Evolutionary conservation across 1,139 yeast species (phyloP).

Genomic region (Geotrichum citri-aurantii): DNA sequence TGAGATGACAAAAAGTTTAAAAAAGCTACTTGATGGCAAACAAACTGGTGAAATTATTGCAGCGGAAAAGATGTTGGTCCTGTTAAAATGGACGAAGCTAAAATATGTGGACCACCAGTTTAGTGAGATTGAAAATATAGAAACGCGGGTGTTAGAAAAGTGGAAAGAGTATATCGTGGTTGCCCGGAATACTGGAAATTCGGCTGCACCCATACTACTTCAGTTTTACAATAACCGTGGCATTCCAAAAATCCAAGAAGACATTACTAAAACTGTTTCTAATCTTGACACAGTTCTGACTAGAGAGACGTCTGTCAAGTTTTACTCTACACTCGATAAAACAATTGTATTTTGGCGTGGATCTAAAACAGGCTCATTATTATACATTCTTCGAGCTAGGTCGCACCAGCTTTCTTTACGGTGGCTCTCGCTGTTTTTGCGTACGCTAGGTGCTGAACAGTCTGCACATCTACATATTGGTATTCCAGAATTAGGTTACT

Average conservation of each 20-base stretch:
- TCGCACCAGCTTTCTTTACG: conserved; percentile 45
- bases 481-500: conserved; percentile 49
- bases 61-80: conserved; percentile 59
- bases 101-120: conserved; percentile 32
- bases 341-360: conserved; percentile 50
- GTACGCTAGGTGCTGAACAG: conserved; percentile 37
- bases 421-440: conserved; percentile 59
- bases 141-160: conserved; percentile 54
- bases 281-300: conserved; percentile 25
- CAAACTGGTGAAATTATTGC: conserved; percentile 57
- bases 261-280: conserved; percentile 30
- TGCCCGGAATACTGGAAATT: conserved; percentile 51
- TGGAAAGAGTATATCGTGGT: conserved; percentile 75
- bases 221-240: conserved; percentile 55
- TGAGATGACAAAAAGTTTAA: conserved; percentile 1
- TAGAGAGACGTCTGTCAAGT: conserved; percentile 39
- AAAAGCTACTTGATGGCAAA: conserved; percentile 17
- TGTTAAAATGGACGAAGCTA: conserved; percentile 43
- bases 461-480: conserved; percentile 35
- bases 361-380: conserved; percentile 28
- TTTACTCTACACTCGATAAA: conserved; percentile 66
- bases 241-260: conserved; percentile 34
- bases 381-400: conserved; percentile 53
- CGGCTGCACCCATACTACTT: conserved; percentile 46
- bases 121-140: conserved; percentile 47